These are phyloP conservation scores for Yamadazyma diospyri DNA, from an alignment of 1,139 yeast genomes.

Conservation along the genomic window DNA sequence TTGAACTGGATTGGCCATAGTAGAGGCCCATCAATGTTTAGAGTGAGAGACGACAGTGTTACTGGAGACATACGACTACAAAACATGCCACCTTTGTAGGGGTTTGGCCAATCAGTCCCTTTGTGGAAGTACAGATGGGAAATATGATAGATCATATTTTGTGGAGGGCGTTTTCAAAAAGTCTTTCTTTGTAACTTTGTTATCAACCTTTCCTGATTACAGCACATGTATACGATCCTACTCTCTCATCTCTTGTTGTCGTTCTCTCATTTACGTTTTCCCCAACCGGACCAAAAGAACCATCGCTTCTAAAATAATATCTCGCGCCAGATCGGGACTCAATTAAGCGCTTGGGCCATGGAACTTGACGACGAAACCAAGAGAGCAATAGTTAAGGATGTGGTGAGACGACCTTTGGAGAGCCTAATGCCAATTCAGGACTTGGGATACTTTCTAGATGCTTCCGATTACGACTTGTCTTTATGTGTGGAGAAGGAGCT, in stretches of 20 bases:
- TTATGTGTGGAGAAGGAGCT: conserved; percentile 6
- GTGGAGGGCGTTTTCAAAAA: too few relatives aligned
- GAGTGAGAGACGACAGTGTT: conserved; percentile 31
- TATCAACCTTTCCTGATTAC: too few relatives aligned
- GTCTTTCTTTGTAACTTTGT: too few relatives aligned
- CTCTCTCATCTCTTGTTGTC: too few relatives aligned
- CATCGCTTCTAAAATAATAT: too few relatives aligned
- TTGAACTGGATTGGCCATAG: conserved; percentile 49
- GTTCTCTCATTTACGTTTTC: too few relatives aligned
- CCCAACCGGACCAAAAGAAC: too few relatives aligned
- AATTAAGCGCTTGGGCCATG: too few relatives aligned
- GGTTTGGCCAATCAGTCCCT: too few relatives aligned
- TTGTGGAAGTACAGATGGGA: too few relatives aligned
- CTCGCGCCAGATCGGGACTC: not conserved
- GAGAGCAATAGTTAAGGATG: conserved; percentile 3
- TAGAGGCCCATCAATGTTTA: conserved; percentile 40
- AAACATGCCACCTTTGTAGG: conserved; percentile 19
- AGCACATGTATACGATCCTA: too few relatives aligned
- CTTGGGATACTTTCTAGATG: conserved; percentile 6
- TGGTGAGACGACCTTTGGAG: conserved; percentile 6
- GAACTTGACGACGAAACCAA: conserved; percentile 3
- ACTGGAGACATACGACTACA: conserved; percentile 46
- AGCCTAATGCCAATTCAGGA: conserved; percentile 7
- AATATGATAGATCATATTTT: too few relatives aligned
- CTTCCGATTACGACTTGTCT: conserved; percentile 6